Base-by-base conservation (phyloP, 305 asterid genomes). In the Stenogyne calaminthoides region DNA sequence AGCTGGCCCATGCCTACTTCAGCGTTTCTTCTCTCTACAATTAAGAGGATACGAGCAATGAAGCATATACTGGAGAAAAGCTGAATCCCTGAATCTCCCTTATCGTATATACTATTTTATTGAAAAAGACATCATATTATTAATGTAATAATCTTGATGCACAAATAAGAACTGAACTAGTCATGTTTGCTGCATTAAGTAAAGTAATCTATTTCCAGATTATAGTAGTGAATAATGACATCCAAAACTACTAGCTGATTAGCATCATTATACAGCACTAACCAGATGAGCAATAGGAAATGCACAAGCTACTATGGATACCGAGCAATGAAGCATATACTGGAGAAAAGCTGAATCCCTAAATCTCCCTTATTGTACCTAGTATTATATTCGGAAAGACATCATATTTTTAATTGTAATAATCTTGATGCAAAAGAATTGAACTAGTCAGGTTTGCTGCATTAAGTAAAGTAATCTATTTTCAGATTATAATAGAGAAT, bases 1-100 rank as follows among this genome's bases (percentile, higher is more conserved):
- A 92, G 86, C 76, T 89, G 89, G 54, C 96, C 94, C 22, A 78
- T 81, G 67, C 85, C 83, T 72, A 80, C 76, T 67, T 88, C 88
- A 64, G 27, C 42, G 47, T 75, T 80, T 75, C 57, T 81, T 44
- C 78, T 71, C 72, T 79, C 98, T 90, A 82, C 67, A 78, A 22
- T 22, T 22, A 75, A 46, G 65, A 63, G 76, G n/a, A 67, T 65
- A 49, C 9, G 47, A 9, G 22, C 37, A 32, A 73, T 62, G 44
- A 72, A 63, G 47, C 49, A 71, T 66, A 3, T 9, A 36, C 40
- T 20, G 44, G 36, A 67, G 68, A 63, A 71, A 73, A 78, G 46
- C 68, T 56, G 51, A 69, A 16, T 19, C 22, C 32, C 15, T 25
- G 11, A 49, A 72, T 54, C 12, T 11, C 67, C 15, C 25, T 22